Evolutionary conservation across 306 rosid genomes (phyloP).

Genomic region (Ziziphus jujuba): DNA sequence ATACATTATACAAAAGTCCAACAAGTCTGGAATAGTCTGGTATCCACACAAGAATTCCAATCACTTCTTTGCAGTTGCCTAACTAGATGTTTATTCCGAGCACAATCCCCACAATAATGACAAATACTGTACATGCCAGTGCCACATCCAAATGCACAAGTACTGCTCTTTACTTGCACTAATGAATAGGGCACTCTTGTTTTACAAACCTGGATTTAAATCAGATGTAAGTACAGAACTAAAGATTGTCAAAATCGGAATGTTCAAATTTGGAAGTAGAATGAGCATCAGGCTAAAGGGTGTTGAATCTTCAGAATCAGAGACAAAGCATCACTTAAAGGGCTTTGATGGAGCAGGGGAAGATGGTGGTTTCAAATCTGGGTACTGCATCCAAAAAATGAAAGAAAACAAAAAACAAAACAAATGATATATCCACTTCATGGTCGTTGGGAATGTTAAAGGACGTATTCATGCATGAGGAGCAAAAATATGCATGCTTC

Average conservation of each 20-base stretch:
- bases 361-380: conserved; percentile 81
- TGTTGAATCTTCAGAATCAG: conserved; percentile 18
- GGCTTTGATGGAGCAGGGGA: conserved; percentile 79
- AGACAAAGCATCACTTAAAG: conserved; percentile 24
- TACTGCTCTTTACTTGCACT: neutral
- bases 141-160: neutral
- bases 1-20: too few relatives aligned
- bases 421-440: neutral
- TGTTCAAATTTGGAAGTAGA: neutral
- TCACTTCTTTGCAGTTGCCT: too few relatives aligned
- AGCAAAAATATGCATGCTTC: neutral
- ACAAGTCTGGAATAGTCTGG: too few relatives aligned
- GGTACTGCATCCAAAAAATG: conserved; percentile 51
- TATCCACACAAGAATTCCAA: too few relatives aligned
- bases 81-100: too few relatives aligned
- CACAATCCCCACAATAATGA: neutral
- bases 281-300: conserved; percentile 10
- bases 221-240: neutral
- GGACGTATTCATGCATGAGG: neutral
- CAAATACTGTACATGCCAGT: conserved; percentile 2
- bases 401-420: neutral
- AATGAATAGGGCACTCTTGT: neutral
- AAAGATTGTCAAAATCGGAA: conserved; percentile 15
- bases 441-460: neutral
- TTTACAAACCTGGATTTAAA: neutral